Evolutionary conservation across 2,329 filamentous ascomycete genomes (phyloP), one percentile per base, ranked within the genome.

Genomic region (Calonectria honghensis): DNA sequence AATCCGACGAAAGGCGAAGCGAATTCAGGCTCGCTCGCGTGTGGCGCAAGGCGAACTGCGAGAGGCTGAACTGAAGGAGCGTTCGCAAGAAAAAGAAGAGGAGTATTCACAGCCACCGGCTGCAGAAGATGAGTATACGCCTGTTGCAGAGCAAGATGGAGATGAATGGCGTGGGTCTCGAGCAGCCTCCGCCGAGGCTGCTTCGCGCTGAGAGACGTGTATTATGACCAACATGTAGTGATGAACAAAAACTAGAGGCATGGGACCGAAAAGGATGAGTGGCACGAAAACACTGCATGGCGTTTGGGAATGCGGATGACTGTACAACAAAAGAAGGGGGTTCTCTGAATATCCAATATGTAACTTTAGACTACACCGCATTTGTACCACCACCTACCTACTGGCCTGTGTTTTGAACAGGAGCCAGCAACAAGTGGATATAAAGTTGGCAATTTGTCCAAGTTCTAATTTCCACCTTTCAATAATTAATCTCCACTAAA

Each of bases 1-100:
- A 52, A 72, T 11, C 7, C 76, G 76, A 68, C 81, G 85, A 29
- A 72, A 73, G 52, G 74, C 11, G 13, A 75, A 75, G 74, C 79
- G 85, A 52, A 11, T 35, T 3, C 66, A 77, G 45, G 83, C 81
- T 1, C 61, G 70, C n/a, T 72, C 72, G 45, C 77, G 64, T 9
- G 63, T 74, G 16, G 24, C 24, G 57, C 57, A 68, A 70, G n/a
- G 57, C 59, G 6, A 75, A 78, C 10, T 77, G 7, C 68, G 68
- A 24, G 74, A 80, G n/a, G 72, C 69, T 6, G 73, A 79, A 1
- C 66, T 75, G 0, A 68, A 77, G 14, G 74, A 72, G 11, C 61
- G 20, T 73, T 16, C 75, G 78, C 29, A 74, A 18, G 41, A 77
- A 1, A 80, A 79, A 61, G 70, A 72, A 6, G 76, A 79, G 29